phyloP scores from a whole-genome alignment of 2,329 filamentous ascomycete genomes.

The Didymella pomorum region DNA sequence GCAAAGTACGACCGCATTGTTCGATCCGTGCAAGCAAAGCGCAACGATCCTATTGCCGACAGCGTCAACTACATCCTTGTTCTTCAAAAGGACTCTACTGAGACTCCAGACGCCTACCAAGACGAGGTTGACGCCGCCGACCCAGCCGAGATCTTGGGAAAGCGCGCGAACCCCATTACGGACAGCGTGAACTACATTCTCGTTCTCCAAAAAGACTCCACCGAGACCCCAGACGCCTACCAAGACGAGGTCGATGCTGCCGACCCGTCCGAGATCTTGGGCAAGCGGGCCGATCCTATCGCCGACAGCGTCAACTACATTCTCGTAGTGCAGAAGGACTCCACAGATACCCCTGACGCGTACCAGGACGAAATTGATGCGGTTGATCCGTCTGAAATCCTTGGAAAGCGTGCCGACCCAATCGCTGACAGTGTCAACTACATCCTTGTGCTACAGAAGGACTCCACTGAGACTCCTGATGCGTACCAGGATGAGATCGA shows the following conservation, averaged over 20 bases:
- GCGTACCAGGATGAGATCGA: not conserved
- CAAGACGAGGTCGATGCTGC: not conserved
- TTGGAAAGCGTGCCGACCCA: not conserved
- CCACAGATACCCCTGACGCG: not conserved
- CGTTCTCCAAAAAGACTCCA: not conserved
- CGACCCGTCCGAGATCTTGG: not conserved
- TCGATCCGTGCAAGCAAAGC: not conserved
- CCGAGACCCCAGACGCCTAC: not conserved
- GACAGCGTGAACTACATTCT: conserved; percentile 1
- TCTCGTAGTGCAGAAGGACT: not conserved
- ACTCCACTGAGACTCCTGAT: not conserved
- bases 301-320: not conserved
- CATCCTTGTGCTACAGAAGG: not conserved
- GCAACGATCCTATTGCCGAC: not conserved
- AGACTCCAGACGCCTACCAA: not conserved
- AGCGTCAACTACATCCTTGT: not conserved
- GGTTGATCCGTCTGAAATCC: not conserved
- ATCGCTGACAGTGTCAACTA: not conserved
- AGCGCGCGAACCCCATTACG: not conserved
- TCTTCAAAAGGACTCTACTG: not conserved
- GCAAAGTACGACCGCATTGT: not conserved
- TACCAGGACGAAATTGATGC: not conserved
- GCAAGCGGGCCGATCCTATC: not conserved
- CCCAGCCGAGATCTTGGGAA: not conserved
- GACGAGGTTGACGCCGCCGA: not conserved